Base-by-base conservation (phyloP, 2,329 filamentous ascomycete species). In the Colletotrichum agaves region DNA sequence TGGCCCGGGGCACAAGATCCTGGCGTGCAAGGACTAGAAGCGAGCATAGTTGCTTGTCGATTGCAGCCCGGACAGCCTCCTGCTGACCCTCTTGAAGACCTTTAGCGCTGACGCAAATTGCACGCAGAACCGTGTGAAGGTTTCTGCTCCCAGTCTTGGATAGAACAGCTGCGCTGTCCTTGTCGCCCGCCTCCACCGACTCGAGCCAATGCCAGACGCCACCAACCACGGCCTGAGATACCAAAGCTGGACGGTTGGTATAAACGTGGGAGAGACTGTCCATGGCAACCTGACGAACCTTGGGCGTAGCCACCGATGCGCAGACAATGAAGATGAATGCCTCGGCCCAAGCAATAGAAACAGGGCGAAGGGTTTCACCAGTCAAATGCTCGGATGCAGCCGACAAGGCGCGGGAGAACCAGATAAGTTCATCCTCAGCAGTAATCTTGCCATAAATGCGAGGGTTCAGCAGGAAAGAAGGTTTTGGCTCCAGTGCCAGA, bases 391-490 rank as follows among this genome's bases (percentile, higher is more conserved):
- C 76, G 15, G 89, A 85, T 15, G 91, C 80, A 27, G 89, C 86
- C 15, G 86, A 81, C 55, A 98, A 82, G 33, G 93, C 91, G 71
- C 89, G 87, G 46, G 90, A 82, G 58, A 93, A 86, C 93, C 96
- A 98, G 61, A 82, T 83, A 19, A 94, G 82, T 73, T 99, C 96
- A 60, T 94, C 92, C 63, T 91, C 89, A 0, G 84, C 80, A 2
- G 86, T 84, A 23, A 97, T 75, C 75, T 97, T 98, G 41, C 90
- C 90, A 79, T 96, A 98, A 5, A 97, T 88, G 69, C 92, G 91
- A 37, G 91, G 87, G 74, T 93, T 97, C 5, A 98, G 84, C 19
- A 98, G 82, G 77, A 97, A 96, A 0, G 95, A 97, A 13, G 92
- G 90, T 76, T 97, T 97, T 0, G 93, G 90, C n/a, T 90, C 89